Evolutionary conservation across 2,329 filamentous ascomycete genomes (phyloP).

Genomic region (Monosporascus sp.): DNA sequence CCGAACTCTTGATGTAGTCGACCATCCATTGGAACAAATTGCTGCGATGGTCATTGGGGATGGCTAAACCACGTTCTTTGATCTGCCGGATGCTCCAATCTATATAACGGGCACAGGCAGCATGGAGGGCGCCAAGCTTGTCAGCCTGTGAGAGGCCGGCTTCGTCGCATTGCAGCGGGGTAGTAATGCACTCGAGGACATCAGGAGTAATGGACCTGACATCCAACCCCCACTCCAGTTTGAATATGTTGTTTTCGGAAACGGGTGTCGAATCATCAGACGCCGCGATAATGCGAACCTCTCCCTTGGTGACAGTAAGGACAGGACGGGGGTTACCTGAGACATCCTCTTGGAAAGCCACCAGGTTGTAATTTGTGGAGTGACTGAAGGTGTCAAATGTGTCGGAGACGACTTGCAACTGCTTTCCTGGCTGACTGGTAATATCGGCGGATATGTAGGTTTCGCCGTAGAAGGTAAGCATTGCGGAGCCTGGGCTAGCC

Average conservation of each 20-base stretch:
- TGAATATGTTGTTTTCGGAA: background rate
- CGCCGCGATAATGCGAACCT: background rate
- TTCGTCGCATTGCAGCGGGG: background rate
- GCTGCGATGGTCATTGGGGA: background rate
- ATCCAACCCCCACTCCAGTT: background rate
- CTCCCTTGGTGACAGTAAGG: background rate
- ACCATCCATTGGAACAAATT: background rate
- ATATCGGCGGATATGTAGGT: conserved; percentile 1
- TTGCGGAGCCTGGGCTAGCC: background rate
- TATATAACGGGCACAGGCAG: background rate
- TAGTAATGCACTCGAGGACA: background rate
- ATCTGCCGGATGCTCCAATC: background rate
- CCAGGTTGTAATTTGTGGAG: background rate
- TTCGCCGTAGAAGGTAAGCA: conserved; percentile 1
- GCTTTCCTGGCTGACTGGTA: background rate
- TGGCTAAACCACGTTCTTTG: background rate
- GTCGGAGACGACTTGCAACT: background rate
- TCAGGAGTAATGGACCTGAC: background rate
- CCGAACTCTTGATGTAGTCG: background rate
- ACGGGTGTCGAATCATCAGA: background rate
- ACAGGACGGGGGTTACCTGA: background rate
- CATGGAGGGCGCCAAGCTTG: background rate
- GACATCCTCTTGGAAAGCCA: background rate
- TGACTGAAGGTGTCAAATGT: background rate
- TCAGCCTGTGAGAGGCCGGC: background rate